Evolutionary conservation across 164 flowering plant species (phyloP).

Genomic region (Protea cynaroides): DNA sequence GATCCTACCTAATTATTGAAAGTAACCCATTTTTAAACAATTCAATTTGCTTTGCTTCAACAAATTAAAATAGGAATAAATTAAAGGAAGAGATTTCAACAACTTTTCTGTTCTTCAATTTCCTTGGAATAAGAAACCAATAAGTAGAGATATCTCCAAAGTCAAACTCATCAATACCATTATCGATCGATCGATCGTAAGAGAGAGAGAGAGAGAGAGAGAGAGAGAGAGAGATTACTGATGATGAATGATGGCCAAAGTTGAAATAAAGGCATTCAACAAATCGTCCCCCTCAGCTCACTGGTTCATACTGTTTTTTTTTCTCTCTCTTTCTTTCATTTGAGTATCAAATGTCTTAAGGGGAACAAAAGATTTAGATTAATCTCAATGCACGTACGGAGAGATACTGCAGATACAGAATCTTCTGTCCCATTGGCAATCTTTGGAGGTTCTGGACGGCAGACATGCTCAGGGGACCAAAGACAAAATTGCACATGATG

Average conservation of each 20-base stretch:
- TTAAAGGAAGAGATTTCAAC: background rate
- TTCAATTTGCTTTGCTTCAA: background rate
- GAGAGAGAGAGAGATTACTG: no score
- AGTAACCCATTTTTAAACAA: no score
- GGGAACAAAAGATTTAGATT: background rate
- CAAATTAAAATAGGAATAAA: background rate
- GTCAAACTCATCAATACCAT: conserved; percentile 13
- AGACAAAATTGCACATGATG: background rate
- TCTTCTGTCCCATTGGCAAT: background rate
- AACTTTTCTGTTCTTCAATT: conserved; percentile 5
- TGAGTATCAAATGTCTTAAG: background rate
- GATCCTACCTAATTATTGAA: no score
- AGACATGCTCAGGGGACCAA: background rate
- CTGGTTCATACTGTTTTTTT: background rate
- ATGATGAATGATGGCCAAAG: background rate
- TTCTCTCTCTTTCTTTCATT: conserved; percentile 1
- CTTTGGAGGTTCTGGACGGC: background rate
- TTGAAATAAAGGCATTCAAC: conserved; percentile 5
- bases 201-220: background rate
- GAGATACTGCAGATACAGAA: background rate
- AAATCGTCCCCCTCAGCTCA: conserved; percentile 6
- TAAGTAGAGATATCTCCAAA: conserved; percentile 5
- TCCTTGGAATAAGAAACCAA: background rate
- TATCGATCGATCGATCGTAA: background rate
- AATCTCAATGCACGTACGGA: conserved; percentile 3